Evolutionary conservation across 2,329 filamentous ascomycete genomes (phyloP), one percentile per base, ranked within the genome.

Genomic region (Rutstroemia sp.): DNA sequence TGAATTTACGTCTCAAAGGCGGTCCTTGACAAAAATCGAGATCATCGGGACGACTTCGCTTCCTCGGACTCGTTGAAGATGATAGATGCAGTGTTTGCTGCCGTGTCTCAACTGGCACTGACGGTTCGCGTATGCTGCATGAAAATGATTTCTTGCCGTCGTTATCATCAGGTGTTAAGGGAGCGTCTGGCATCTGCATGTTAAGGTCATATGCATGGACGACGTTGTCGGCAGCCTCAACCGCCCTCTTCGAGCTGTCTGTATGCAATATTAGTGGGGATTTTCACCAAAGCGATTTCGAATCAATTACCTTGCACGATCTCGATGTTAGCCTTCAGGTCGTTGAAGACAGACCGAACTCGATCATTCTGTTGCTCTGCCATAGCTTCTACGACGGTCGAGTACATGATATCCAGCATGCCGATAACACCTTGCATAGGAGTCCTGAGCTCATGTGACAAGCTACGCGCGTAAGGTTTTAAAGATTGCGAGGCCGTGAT

Each of bases 401-500:
- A 82, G 70, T 88, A 83, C 83, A 89, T 88, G 58, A 89, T 83
- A 70, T 89, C 86, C 45, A 89, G 72, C 85, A 88, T 88, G 6
- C 86, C 86, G 14, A 89, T 84, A 6, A 89, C 83, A 44, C 86
- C 86, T 69, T 89, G 86, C 84, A 89, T 88, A 1, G 86, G 86
- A 3, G 86, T 89, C 59, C 86, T 76, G 48, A 89, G 69, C 66
- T 89, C 86, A 62, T 89, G 86, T 0, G 86, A 89, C 34, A 89
- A 71, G 65, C 82, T 87, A 60, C 84, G 78, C n/a, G 86, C 86
- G 66, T 86, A 88, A 0, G 86, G 84, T 65, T 87, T 85, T 17
- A 89, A 72, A 2, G 83, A 86, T 59, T 87, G 84, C 2, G 81
- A 76, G 5, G 78, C 76, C 5, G 81, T 78, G 23, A 83, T 73